Evolutionary conservation across 306 rosid species (phyloP).

Genomic region (Trichosanthes truncata): DNA sequence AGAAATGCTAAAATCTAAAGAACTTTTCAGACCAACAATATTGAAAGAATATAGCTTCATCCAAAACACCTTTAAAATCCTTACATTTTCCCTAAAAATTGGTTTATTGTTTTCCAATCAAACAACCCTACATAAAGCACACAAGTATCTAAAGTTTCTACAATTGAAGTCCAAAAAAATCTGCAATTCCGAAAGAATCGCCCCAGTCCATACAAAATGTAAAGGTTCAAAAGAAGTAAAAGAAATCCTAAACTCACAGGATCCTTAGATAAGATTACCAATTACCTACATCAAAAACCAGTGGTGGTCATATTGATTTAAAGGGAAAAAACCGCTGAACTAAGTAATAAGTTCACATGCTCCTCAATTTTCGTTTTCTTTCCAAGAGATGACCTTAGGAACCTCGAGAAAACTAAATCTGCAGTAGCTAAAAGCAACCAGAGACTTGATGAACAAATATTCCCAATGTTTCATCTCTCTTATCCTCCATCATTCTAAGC

Average conservation of each 20-base stretch:
- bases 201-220: not conserved
- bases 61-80: not conserved
- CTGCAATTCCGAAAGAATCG: not conserved
- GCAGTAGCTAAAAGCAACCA: not conserved
- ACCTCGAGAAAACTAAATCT: not conserved
- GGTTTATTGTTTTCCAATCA: not conserved
- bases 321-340: not conserved
- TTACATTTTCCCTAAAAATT: not conserved
- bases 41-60: not conserved
- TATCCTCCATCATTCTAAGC: not conserved
- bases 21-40: not conserved
- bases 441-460: not conserved
- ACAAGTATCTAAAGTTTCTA: not conserved
- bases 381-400: not conserved
- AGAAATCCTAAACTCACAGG: not conserved
- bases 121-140: not conserved
- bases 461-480: not conserved
- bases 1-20: not conserved
- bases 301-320: not conserved
- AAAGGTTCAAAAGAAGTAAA: not conserved
- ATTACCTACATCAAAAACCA: not conserved
- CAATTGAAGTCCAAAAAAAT: not conserved
- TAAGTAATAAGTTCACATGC: not conserved
- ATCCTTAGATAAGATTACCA: not conserved
- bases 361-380: slow-evolving; percentile 5